A percentile compares a stretch with the other conserved stretches of the same genome.
Conservation (phyloP, 2,329 filamentous ascomycete species). For the Fusarium papillatum region DNA sequence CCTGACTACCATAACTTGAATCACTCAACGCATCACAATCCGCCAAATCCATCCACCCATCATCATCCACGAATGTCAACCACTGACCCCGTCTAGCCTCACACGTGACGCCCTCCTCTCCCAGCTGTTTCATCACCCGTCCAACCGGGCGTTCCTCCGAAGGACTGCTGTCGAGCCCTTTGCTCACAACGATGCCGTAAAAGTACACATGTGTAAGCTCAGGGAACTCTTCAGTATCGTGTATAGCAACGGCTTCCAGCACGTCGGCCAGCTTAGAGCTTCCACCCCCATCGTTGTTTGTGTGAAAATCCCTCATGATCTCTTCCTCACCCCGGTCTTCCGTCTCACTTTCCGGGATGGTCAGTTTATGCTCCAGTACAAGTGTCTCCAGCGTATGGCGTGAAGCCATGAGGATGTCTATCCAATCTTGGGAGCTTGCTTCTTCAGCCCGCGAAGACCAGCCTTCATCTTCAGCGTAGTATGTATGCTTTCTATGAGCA, state of each 20-base stretch:
- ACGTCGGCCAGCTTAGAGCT: background rate
- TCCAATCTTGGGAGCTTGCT: background rate
- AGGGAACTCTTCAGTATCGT: accelerated
- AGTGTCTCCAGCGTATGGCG: background rate
- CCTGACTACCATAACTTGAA: background rate
- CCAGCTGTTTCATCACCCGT: slow-evolving; percentile 3
- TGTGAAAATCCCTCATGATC: background rate
- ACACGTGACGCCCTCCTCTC: background rate
- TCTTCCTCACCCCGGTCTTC: background rate
- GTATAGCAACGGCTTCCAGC: background rate
- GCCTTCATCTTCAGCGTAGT: too few relatives aligned
- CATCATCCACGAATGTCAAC: background rate
- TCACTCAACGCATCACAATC: background rate
- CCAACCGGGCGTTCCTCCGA: background rate
- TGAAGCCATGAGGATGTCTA: background rate
- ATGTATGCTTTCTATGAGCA: background rate
- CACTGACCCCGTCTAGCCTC: slow-evolving; percentile 30
- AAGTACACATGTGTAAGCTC: slow-evolving; percentile 9
- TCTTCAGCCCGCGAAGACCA: background rate
- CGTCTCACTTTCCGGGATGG: too few relatives aligned
- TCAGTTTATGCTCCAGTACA: background rate
- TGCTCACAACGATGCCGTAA: background rate
- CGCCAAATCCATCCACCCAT: background rate
- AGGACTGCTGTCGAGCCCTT: accelerated
- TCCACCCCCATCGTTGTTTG: background rate